These are phyloP conservation scores for Eimeria maxima DNA, from an alignment of 169 alveolate species.

Conservation along the genomic window DNA sequence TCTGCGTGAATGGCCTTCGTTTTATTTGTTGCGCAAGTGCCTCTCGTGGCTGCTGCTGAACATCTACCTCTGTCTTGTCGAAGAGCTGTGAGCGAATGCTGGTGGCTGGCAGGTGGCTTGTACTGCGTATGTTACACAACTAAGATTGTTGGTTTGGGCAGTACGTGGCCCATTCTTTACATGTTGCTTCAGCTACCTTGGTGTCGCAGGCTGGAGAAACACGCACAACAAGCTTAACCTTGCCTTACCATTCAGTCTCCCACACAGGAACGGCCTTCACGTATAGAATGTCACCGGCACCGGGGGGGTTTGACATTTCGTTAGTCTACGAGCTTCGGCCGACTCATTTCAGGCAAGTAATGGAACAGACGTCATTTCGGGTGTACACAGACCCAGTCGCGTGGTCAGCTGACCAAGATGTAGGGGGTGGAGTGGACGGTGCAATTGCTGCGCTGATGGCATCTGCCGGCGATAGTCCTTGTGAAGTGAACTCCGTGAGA, in stretches of 20 bases:
- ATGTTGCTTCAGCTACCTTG: background rate
- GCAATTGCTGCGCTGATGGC: conserved; percentile 60
- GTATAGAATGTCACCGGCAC: conserved; percentile 52
- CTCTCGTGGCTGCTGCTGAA: background rate
- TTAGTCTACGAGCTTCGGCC: conserved; percentile 67
- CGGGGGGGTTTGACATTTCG: conserved; percentile 63
- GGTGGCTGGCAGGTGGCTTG: background rate
- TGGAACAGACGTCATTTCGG: conserved; percentile 68
- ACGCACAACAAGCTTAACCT: conserved; percentile 9
- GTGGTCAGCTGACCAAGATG: background rate
- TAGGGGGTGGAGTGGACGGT: conserved; percentile 49
- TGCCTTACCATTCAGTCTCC: conserved; percentile 61
- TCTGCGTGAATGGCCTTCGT: background rate
- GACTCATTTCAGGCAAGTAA: background rate
- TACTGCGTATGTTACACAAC: background rate
- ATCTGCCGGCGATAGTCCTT: conserved; percentile 8
- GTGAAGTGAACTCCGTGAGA: conserved; percentile 2
- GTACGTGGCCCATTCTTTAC: background rate
- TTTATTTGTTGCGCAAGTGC: background rate
- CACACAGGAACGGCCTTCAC: conserved; percentile 72
- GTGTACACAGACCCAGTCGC: conserved; percentile 50
- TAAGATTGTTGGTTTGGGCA: background rate
- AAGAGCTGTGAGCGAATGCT: background rate
- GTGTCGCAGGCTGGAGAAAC: conserved; percentile 22
- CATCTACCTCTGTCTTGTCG: background rate